Evolutionary conservation across 148 eudicot species (phyloP), one percentile per base, ranked within the genome.

Genomic region (Rhododendron mucronatum): DNA sequence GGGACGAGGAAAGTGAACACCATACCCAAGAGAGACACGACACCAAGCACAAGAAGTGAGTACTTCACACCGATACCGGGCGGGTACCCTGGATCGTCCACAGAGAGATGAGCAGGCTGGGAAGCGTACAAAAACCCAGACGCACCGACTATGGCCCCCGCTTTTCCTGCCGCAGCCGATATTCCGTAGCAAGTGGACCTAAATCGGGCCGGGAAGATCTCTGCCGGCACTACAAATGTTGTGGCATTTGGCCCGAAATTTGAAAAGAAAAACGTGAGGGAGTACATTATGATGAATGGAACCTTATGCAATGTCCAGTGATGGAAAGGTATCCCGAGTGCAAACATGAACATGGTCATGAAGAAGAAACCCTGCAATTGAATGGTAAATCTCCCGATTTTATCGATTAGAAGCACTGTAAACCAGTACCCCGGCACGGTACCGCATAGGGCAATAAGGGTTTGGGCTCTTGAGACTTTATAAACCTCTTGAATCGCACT

Each of bases 361-460:
- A 96, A 87, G 83, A 85, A 80, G 90, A 96, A 96, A 1, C 98
- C 98, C 93, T 92, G 91, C 53, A 96, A 50, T 48, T 96, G 98
- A 86, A 94, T 94, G 5, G 87, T 57, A 69, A 92, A 94, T 20
- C 98, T 85, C 0, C 98, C 98, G 0, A 96, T 51, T 33, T 41
- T 85, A 30, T 94, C 98, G 26, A 96, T 94, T 48, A 94, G 84
- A 1, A 79, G 51, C 11, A 96, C 98, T 0, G 98, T 96, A 85
- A 94, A 93, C 98, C 98, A 96, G 87, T 96, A 96, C 0, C 98
- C 98, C 0, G 98, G 98, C 8, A 96, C 94, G 0, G 98, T 96
- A 28, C 98, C 95, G 65, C 93, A 96, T 0, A 96, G 90, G 10
- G 98, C 92, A 8, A 94, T 92, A 0, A 96, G 88, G 3, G 98